Conservation (phyloP, 2,329 filamentous ascomycete species). For the Pestalotiopsis sp. region DNA sequence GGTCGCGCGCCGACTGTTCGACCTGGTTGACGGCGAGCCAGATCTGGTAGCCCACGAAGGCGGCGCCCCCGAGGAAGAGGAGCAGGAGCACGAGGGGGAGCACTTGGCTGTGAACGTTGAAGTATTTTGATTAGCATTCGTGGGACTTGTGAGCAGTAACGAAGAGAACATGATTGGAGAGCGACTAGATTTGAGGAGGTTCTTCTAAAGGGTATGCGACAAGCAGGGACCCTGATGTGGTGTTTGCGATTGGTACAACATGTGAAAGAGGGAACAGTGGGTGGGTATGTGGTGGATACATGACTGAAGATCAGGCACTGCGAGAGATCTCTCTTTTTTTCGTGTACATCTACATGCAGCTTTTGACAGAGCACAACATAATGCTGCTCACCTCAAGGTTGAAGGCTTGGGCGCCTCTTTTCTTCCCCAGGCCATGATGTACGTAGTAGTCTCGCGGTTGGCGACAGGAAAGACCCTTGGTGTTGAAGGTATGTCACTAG, state of each 20-base stretch:
- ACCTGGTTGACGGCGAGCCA: conserved; percentile 71
- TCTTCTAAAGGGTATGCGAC: neutral
- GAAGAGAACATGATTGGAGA: neutral
- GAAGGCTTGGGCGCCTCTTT: conserved; percentile 31
- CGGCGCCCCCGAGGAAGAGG: conserved; percentile 55
- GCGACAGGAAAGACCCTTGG: neutral
- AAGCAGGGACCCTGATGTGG: neutral
- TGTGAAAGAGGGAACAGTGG: neutral
- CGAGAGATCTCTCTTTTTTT: neutral
- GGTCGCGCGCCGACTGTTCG: conserved; percentile 64
- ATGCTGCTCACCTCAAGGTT: conserved; percentile 29
- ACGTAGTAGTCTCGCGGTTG: neutral
- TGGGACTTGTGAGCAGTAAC: neutral
- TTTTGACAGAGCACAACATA: neutral
- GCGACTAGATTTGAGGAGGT: neutral
- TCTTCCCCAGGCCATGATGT: conserved; percentile 37
- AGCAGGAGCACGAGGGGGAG: conserved; percentile 70
- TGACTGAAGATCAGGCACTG: neutral
- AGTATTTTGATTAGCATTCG: conserved; percentile 6
- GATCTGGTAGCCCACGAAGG: conserved; percentile 72
- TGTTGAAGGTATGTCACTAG: conserved; percentile 1
- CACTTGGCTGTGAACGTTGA: conserved; percentile 52
- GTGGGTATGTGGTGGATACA: neutral
- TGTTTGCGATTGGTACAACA: neutral
- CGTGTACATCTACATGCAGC: neutral